Conservation (phyloP, 2,329 filamentous ascomycete genomes). For the Trichoderma koningiopsis region DNA sequence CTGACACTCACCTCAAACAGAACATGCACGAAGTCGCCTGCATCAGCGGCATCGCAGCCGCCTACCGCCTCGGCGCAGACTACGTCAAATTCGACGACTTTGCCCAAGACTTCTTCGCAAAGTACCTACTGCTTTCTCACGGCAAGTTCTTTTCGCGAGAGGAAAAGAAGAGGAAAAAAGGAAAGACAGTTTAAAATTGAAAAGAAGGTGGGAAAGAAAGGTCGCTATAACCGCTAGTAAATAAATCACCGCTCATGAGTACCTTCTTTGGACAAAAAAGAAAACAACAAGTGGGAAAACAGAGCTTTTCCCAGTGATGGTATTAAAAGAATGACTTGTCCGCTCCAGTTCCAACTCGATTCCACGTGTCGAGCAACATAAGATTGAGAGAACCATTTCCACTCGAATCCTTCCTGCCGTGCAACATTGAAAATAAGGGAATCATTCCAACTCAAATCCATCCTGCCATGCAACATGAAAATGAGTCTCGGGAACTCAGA, state of each 20-base stretch:
- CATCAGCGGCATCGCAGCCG: slow-evolving; percentile 70
- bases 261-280: too few relatives aligned
- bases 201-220: background rate
- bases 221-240: background rate
- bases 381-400: too few relatives aligned
- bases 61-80: slow-evolving; percentile 66
- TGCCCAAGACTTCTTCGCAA: slow-evolving; percentile 50
- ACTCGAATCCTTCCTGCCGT: too few relatives aligned
- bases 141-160: slow-evolving; percentile 44
- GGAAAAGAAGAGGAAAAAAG: slow-evolving; percentile 34
- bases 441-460: too few relatives aligned
- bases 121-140: slow-evolving; percentile 50
- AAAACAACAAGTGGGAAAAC: too few relatives aligned
- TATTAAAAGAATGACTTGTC: background rate
- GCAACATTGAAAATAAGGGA: too few relatives aligned
- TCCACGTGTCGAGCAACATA: too few relatives aligned
- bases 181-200: background rate
- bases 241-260: background rate
- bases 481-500: background rate
- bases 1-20: slow-evolving; percentile 35
- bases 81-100: slow-evolving; percentile 63
- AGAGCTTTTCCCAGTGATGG: background rate
- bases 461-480: background rate
- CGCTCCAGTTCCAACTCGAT: background rate
- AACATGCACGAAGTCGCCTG: slow-evolving; percentile 72